Percentiles rank a stretch among this genome's conserved stretches.
Conservation (phyloP, 2,329 filamentous ascomycete genomes). For the Sporothrix phasma region DNA sequence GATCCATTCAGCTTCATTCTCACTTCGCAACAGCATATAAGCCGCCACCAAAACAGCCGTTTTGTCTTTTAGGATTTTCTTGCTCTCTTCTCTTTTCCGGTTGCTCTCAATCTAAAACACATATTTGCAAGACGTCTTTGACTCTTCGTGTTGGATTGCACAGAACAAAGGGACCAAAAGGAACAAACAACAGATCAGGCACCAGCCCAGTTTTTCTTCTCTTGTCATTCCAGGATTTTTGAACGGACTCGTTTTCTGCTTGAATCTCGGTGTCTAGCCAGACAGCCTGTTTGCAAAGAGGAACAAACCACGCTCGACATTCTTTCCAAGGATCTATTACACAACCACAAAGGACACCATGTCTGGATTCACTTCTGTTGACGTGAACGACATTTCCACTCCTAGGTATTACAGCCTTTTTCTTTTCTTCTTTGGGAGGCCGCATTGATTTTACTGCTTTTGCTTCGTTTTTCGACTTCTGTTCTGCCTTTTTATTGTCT, state of each 20-base stretch:
- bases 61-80: background rate
- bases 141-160: background rate
- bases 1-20: background rate
- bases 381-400: constrained; percentile 50
- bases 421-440: constrained; percentile 39
- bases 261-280: constrained; percentile 1
- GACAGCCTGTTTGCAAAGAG: background rate
- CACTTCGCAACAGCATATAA: constrained; percentile 1
- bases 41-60: background rate
- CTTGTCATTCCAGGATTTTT: constrained; percentile 2
- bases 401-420: constrained; percentile 46
- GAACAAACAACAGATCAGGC: background rate
- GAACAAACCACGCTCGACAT: background rate
- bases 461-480: constrained; percentile 15
- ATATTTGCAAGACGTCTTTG: background rate
- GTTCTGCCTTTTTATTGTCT: constrained; percentile 17
- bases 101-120: constrained; percentile 3
- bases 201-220: background rate
- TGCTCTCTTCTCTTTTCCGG: background rate
- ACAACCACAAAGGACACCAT: constrained; percentile 28
- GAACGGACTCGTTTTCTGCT: background rate
- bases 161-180: background rate
- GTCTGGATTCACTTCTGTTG: constrained; percentile 45
- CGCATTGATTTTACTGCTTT: constrained; percentile 20
- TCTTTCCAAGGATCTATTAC: background rate